phyloP scores from a whole-genome alignment of 768 basidiomycete species.

The Hygrocybe coccinea region DNA sequence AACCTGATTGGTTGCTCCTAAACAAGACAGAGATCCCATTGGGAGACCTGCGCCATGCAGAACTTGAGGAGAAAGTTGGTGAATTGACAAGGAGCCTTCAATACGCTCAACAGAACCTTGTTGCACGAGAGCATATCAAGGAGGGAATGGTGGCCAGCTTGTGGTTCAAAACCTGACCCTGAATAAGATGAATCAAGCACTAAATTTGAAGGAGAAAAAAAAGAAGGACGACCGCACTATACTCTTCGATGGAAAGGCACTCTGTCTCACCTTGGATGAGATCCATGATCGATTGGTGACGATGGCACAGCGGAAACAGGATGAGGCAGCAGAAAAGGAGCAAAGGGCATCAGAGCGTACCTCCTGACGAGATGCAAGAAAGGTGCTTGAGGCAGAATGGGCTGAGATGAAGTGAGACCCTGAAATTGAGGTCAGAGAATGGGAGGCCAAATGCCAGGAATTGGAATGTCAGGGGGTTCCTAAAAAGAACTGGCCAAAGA shows the following conservation, averaged over 20 bases:
- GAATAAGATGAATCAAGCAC: not conserved
- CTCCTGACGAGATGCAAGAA: not conserved
- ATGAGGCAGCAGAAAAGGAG: not conserved
- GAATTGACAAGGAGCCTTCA: not conserved
- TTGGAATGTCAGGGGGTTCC: not conserved
- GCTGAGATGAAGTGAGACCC: not conserved
- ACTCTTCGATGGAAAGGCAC: not conserved
- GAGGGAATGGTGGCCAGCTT: not conserved
- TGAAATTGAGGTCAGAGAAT: not conserved
- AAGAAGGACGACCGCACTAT: not conserved
- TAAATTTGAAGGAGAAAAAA: not conserved
- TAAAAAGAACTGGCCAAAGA: not conserved
- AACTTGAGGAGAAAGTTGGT: not conserved
- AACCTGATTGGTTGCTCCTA: not conserved
- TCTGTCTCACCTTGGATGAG: not conserved
- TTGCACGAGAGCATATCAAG: not conserved
- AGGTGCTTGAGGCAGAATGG: not conserved
- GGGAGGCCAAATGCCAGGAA: not conserved
- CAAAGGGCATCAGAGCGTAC: not conserved
- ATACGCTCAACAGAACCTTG: not conserved
- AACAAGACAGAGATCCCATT: too few species aligned
- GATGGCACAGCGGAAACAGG: not conserved
- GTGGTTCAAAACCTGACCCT: not conserved
- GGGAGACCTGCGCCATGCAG: not conserved
- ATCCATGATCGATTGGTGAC: not conserved